A percentile compares a stretch with the other conserved stretches of the same genome.
phyloP scores from a whole-genome alignment of 202 grass and related monocot genomes.

The Digitaria exilis region DNA sequence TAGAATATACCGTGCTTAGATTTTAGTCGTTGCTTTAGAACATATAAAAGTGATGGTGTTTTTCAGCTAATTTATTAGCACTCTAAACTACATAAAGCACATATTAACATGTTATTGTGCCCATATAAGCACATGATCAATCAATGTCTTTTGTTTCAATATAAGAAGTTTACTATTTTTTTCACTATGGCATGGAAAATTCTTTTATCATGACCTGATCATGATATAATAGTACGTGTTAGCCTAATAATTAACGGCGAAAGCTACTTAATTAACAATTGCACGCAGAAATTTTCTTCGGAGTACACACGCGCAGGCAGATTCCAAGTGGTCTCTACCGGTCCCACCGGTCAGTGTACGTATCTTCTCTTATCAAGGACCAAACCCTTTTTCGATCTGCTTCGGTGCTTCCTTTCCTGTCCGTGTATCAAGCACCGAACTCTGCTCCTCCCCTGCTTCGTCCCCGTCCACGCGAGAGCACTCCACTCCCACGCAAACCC shows the following conservation, averaged over 20 bases:
- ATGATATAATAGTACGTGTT: background rate
- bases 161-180: background rate
- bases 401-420: constrained; percentile 1
- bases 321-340: background rate
- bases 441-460: background rate
- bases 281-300: too few species aligned
- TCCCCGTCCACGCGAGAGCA: constrained; percentile 17
- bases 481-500: constrained; percentile 31
- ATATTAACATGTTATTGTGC: background rate
- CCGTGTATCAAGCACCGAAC: background rate
- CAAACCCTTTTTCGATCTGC: background rate
- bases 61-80: background rate
- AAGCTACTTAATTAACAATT: too few species aligned
- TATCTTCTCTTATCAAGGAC: constrained; percentile 7
- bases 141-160: background rate
- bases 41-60: background rate
- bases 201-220: background rate
- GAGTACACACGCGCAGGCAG: too few species aligned
- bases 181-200: background rate
- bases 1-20: too few species aligned
- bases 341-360: constrained; percentile 35
- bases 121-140: background rate
- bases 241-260: background rate
- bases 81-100: background rate
- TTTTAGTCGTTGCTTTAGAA: too few species aligned